phyloP scores from a whole-genome alignment of 345 rosid species.

The Trapa incisa region DNA sequence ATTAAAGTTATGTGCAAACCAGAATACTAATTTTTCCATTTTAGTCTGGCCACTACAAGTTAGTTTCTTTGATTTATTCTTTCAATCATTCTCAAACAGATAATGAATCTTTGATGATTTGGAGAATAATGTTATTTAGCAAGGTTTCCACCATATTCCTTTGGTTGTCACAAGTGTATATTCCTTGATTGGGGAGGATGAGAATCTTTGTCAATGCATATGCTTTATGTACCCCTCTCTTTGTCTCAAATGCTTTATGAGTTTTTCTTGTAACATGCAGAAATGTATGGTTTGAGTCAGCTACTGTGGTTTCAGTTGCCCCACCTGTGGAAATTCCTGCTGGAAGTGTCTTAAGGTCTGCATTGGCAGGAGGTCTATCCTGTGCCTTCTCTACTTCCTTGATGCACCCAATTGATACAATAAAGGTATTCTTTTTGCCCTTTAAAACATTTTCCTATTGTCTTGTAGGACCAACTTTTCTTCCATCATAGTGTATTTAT shows the following conservation, averaged over 20 bases:
- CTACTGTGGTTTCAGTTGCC: slow-evolving; percentile 91
- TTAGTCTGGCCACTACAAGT: background rate
- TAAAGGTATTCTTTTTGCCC: slow-evolving; percentile 34
- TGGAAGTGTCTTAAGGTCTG: slow-evolving; percentile 85
- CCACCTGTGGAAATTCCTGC: slow-evolving; percentile 82
- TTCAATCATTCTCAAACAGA: background rate
- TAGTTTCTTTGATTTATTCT: background rate
- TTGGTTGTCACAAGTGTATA: background rate
- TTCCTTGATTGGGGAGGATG: background rate
- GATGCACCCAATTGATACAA: slow-evolving; percentile 84
- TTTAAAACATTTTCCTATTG: background rate
- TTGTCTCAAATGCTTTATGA: slow-evolving; percentile 3
- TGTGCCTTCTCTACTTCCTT: slow-evolving; percentile 80
- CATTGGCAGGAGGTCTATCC: slow-evolving; percentile 94
- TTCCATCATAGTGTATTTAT: background rate
- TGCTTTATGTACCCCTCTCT: background rate
- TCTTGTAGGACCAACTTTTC: background rate
- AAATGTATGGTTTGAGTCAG: slow-evolving; percentile 95
- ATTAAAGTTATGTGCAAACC: background rate
- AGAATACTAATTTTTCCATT: background rate
- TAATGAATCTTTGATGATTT: slow-evolving; percentile 2
- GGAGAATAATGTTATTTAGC: background rate
- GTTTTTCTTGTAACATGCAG: slow-evolving; percentile 22
- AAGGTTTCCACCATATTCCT: background rate
- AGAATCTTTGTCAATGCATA: background rate